Evolutionary conservation across 306 rosid species (phyloP).

Genomic region (Acacia confusa): DNA sequence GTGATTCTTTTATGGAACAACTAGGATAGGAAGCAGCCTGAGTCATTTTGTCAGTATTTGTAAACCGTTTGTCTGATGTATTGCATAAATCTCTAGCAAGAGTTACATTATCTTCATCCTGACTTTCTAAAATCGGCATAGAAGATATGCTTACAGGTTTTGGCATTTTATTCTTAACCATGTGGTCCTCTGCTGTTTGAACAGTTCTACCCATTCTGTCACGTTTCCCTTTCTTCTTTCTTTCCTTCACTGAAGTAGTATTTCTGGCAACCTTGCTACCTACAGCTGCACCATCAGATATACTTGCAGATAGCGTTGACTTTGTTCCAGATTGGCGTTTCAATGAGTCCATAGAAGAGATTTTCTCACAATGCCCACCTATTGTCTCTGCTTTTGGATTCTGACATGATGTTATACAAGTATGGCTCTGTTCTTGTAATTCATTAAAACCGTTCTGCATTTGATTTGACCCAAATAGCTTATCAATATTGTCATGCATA

Average conservation of each 20-base stretch:
- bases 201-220: constrained; percentile 18
- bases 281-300: constrained; percentile 11
- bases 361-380: constrained; percentile 3
- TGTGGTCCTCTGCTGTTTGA: constrained; percentile 29
- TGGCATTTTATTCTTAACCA: constrained; percentile 4
- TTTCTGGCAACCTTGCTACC: constrained; percentile 1
- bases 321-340: constrained; percentile 28
- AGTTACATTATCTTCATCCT: constrained; percentile 37
- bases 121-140: constrained; percentile 31
- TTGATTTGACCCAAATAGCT: background rate
- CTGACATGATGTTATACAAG: constrained; percentile 12
- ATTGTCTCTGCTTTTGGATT: constrained; percentile 10
- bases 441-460: background rate
- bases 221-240: constrained; percentile 1
- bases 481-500: background rate
- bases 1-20: constrained; percentile 29
- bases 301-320: constrained; percentile 24
- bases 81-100: constrained; percentile 40
- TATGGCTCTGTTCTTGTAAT: constrained; percentile 10
- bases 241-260: constrained; percentile 24
- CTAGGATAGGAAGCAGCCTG: constrained; percentile 4
- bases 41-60: constrained; percentile 12
- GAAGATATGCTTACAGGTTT: constrained; percentile 21
- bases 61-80: constrained; percentile 39
- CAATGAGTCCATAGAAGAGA: background rate